These are phyloP conservation scores for Saturnispora gosingensis DNA, from an alignment of 805 yeast species.

Conservation along the genomic window DNA sequence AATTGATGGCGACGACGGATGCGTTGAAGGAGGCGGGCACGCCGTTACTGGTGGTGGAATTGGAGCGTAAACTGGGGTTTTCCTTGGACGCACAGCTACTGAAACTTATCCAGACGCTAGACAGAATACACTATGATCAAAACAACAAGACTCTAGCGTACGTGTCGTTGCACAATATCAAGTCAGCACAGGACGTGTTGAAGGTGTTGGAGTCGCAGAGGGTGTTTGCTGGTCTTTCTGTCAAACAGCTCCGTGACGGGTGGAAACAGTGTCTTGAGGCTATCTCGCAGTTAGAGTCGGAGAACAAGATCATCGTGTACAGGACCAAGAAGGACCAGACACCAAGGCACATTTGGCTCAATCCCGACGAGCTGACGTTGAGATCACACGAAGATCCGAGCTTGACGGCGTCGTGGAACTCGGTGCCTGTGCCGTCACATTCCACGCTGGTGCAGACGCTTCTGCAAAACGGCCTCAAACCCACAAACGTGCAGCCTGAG, in stretches of 20 bases:
- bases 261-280: conserved; percentile 87
- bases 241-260: conserved; percentile 73
- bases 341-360: conserved; percentile 89
- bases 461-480: conserved; percentile 81
- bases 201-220: conserved; percentile 68
- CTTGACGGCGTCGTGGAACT: conserved; percentile 74
- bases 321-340: conserved; percentile 89
- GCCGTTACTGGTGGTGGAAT: conserved; percentile 57
- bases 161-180: conserved; percentile 80
- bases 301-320: conserved; percentile 69
- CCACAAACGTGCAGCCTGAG: conserved; percentile 97
- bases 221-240: conserved; percentile 80
- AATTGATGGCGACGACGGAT: conserved; percentile 85
- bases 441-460: conserved; percentile 73
- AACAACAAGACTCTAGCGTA: conserved; percentile 65
- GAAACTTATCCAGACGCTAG: conserved; percentile 64
- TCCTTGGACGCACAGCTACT: conserved; percentile 55
- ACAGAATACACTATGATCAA: conserved; percentile 63
- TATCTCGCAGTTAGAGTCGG: conserved; percentile 67
- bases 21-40: conserved; percentile 55
- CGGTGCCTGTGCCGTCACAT: conserved; percentile 69
- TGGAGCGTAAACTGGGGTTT: conserved; percentile 57
- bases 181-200: conserved; percentile 68
- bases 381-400: conserved; percentile 46
- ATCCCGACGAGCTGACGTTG: conserved; percentile 50